Percentiles rank a stretch among this genome's conserved stretches.
Conservation (phyloP, 2,329 filamentous ascomycete species). For the Thelonectria olida region DNA sequence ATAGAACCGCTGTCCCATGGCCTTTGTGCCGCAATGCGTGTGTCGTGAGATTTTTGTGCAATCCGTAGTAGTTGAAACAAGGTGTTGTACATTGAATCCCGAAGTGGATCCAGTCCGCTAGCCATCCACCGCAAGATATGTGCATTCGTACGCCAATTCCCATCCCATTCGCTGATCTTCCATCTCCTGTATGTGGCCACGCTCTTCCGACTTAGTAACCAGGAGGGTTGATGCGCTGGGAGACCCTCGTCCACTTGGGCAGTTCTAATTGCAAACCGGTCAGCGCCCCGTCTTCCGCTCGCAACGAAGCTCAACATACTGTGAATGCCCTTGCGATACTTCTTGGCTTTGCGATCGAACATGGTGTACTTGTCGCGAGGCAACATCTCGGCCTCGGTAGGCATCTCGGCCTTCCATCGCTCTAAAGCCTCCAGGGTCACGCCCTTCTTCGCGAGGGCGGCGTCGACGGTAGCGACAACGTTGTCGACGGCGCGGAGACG, state of each 20-base stretch:
- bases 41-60: conserved; percentile 33
- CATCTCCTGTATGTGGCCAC: conserved; percentile 9
- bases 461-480: conserved; percentile 85
- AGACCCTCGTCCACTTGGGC: conserved; percentile 94
- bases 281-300: conserved; percentile 25
- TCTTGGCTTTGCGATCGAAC: conserved; percentile 95
- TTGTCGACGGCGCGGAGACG: conserved; percentile 86
- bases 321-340: conserved; percentile 96
- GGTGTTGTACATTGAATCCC: conserved; percentile 42
- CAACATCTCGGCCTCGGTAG: conserved; percentile 93
- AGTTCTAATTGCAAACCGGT: conserved; percentile 63
- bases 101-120: conserved; percentile 27
- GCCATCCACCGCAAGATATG: conserved; percentile 21
- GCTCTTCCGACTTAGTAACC: conserved; percentile 73
- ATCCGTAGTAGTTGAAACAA: conserved; percentile 39
- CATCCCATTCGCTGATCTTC: conserved; percentile 23
- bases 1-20: conserved; percentile 11
- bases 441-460: conserved; percentile 78
- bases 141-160: conserved; percentile 33
- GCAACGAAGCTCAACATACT: conserved; percentile 68
- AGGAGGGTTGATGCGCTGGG: conserved; percentile 91
- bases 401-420: conserved; percentile 96
- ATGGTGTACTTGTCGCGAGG: conserved; percentile 97
- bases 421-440: conserved; percentile 80
- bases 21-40: conserved; percentile 14